These are phyloP conservation scores for Zalaria sp. DNA, from an alignment of 2,329 filamentous ascomycete genomes.

Conservation along the genomic window DNA sequence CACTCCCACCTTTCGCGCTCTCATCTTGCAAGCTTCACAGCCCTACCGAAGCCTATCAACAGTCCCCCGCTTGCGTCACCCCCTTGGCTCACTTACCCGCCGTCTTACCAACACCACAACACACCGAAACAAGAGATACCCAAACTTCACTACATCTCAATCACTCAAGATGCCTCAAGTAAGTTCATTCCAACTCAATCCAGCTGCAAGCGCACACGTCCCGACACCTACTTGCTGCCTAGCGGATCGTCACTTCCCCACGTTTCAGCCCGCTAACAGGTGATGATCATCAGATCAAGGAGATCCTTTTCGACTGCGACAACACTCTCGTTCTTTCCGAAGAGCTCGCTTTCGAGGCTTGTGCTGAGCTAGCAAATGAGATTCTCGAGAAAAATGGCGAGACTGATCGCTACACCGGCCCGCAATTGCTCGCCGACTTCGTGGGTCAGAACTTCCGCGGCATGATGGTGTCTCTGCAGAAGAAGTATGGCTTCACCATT, in stretches of 20 bases:
- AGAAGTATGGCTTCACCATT: slow-evolving; percentile 62
- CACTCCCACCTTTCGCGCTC: no score
- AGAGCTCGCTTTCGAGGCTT: slow-evolving; percentile 81
- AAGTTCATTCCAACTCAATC: slow-evolving; percentile 4
- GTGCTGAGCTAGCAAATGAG: slow-evolving; percentile 76
- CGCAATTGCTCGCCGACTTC: slow-evolving; percentile 69
- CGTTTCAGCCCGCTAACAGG: no score
- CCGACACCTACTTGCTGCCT: no score
- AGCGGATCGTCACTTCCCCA: no score
- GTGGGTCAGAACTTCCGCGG: slow-evolving; percentile 91
- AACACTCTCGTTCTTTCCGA: slow-evolving; percentile 92
- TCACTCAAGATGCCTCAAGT: slow-evolving; percentile 13
- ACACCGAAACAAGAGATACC: no score
- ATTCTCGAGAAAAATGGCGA: slow-evolving; percentile 57
- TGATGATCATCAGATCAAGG: slow-evolving; percentile 22
- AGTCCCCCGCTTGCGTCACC: no score
- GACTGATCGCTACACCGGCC: slow-evolving; percentile 58
- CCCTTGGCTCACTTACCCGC: no score
- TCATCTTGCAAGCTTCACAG: no score
- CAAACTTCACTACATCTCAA: neutral
- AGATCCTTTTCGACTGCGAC: slow-evolving; percentile 47
- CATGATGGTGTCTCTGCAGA: slow-evolving; percentile 67
- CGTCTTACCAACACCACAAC: no score
- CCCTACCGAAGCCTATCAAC: no score
- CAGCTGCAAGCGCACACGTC: neutral